Percentiles rank a stretch among this genome's conserved stretches.
phyloP scores from a whole-genome alignment of 768 basidiomycete genomes.

The Clathrus columnatus region DNA sequence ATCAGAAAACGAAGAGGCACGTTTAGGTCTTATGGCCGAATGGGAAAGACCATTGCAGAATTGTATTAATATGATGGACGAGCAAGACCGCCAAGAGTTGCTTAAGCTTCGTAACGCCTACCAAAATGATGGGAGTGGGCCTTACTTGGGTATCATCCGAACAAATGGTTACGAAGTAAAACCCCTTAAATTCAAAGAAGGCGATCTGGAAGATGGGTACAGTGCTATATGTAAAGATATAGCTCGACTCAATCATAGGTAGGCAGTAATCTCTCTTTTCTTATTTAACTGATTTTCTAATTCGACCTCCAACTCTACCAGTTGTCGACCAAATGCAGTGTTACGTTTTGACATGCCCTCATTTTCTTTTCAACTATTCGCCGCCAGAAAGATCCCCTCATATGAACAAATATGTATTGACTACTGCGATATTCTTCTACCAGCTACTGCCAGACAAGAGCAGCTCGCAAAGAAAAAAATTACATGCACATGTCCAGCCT shows the following conservation, averaged over 20 bases:
- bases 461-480: background rate
- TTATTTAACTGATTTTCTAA: conserved; percentile 10
- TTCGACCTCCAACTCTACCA: conserved; percentile 13
- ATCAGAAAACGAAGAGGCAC: background rate
- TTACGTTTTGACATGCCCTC: conserved; percentile 22
- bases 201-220: conserved; percentile 18
- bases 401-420: conserved; percentile 26
- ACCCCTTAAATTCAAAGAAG: conserved; percentile 9
- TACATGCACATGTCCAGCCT: background rate
- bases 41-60: conserved; percentile 19
- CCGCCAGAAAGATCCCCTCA: conserved; percentile 20
- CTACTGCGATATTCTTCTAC: conserved; percentile 16
- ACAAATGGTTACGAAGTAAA: conserved; percentile 24
- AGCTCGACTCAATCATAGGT: conserved; percentile 34
- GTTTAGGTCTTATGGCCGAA: conserved; percentile 9
- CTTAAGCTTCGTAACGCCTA: conserved; percentile 25
- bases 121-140: conserved; percentile 26
- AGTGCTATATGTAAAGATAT: conserved; percentile 22
- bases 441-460: background rate
- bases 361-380: conserved; percentile 24
- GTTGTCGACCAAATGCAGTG: conserved; percentile 25
- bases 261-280: background rate
- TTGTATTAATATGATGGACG: conserved; percentile 20
- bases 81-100: conserved; percentile 21
- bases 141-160: conserved; percentile 24